A percentile compares a stretch with the other conserved stretches of the same genome.
phyloP scores from a whole-genome alignment of 176 grass and related monocot species.

The Dactylis glomerata region DNA sequence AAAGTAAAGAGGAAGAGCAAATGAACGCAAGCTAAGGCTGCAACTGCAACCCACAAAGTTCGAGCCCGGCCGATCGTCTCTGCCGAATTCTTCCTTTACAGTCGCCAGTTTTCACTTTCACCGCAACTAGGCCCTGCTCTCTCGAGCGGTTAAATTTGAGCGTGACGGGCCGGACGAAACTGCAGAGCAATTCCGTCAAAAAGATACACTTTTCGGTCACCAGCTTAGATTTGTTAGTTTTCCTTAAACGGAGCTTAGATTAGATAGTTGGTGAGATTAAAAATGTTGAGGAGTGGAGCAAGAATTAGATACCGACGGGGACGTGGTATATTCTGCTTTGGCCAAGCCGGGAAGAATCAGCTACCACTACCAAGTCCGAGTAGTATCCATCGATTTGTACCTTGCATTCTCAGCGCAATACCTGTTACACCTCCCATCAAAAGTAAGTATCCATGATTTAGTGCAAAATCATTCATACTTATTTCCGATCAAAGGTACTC shows the following conservation, averaged over 20 bases:
- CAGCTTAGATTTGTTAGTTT: too few relatives aligned
- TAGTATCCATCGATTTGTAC: too few relatives aligned
- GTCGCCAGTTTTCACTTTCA: neutral
- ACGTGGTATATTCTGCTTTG: conserved; percentile 6
- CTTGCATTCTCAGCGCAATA: too few relatives aligned
- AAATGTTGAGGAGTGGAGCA: neutral
- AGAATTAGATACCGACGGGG: conserved; percentile 23
- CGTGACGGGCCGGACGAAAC: neutral
- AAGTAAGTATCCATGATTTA: too few relatives aligned
- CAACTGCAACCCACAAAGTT: neutral
- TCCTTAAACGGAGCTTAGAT: neutral
- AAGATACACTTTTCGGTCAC: too few relatives aligned
- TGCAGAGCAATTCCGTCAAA: too few relatives aligned
- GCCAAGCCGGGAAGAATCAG: neutral
- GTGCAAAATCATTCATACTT: too few relatives aligned
- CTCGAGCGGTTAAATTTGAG: neutral
- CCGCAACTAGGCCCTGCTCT: neutral
- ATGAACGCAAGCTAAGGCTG: neutral
- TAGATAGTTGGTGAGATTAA: neutral
- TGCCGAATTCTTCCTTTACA: too few relatives aligned
- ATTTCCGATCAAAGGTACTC: too few relatives aligned
- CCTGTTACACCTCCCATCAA: too few relatives aligned
- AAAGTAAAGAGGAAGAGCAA: neutral
- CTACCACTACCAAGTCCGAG: too few relatives aligned
- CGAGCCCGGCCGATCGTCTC: too few relatives aligned